phyloP scores from a whole-genome alignment of 768 basidiomycete species.

The Tulasnella sp. region DNA sequence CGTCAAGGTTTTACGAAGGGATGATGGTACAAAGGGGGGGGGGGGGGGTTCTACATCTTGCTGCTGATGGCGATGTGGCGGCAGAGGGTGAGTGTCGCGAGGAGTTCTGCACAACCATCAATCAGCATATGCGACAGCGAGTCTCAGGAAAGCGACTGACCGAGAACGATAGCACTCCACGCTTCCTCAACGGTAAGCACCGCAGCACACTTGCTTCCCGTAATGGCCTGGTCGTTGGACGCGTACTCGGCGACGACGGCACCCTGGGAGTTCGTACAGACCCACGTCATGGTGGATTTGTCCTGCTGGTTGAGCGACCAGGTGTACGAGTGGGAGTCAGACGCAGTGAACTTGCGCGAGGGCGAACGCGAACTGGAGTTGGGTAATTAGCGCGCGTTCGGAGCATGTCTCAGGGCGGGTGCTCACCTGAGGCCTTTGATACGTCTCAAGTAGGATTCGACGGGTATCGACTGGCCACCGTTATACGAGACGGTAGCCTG shows the following conservation, averaged over 20 bases:
- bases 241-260: constrained; percentile 10
- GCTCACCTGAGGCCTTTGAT: constrained; percentile 10
- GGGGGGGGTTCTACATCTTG: neutral
- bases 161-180: neutral
- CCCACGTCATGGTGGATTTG: neutral
- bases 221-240: constrained; percentile 2
- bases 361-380: constrained; percentile 1
- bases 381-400: neutral
- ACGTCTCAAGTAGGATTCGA: neutral
- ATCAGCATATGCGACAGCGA: neutral
- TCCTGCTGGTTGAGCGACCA: constrained; percentile 1
- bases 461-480: neutral
- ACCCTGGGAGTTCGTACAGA: neutral
- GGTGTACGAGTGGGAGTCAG: constrained; percentile 8
- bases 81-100: constrained; percentile 8
- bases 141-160: neutral
- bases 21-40: neutral
- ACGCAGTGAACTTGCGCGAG: constrained; percentile 7
- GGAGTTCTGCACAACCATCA: neutral
- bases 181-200: constrained; percentile 12
- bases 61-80: constrained; percentile 10
- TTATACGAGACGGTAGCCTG: neutral
- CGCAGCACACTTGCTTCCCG: constrained; percentile 8
- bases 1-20: neutral
- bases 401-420: neutral